A percentile compares a stretch with the other conserved stretches of the same genome.
Conservation (phyloP, 495 filamentous ascomycete species). For the Aspergillus haitiensis region DNA sequence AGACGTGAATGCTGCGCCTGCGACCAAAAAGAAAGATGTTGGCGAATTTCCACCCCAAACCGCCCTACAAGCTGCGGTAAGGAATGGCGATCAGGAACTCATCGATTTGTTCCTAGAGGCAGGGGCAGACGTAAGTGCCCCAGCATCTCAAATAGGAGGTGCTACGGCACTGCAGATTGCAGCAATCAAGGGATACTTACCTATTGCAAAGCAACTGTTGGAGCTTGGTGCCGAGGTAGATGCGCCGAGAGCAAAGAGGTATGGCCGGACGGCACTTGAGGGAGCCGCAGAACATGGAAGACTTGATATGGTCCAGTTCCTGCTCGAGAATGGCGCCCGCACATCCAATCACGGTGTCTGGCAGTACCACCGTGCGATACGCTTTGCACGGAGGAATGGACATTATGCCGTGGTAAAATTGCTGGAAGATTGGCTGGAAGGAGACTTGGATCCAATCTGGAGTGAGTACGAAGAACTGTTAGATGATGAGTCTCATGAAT, state of each 20-base stretch:
- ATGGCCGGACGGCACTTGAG: not conserved
- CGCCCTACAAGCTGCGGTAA: not conserved
- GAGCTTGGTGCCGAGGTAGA: not conserved
- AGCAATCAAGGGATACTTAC: not conserved
- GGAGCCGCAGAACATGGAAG: constrained; percentile 2
- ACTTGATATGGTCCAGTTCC: not conserved
- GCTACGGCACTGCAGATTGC: not conserved
- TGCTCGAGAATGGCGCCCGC: not conserved
- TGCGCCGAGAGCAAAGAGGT: not conserved
- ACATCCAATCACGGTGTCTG: not conserved
- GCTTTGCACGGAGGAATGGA: not conserved
- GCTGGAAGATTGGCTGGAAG: constrained; percentile 32
- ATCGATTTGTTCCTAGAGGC: not conserved
- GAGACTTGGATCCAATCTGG: constrained; percentile 25
- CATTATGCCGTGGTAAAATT: constrained; percentile 40
- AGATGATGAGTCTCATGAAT: too few relatives aligned
- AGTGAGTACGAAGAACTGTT: too few relatives aligned
- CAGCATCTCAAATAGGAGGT: not conserved
- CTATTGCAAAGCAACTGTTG: not conserved
- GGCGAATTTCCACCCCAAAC: not conserved
- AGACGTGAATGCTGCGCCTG: not conserved
- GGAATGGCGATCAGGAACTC: not conserved
- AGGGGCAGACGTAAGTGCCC: not conserved
- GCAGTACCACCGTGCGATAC: not conserved
- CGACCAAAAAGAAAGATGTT: not conserved